These are phyloP conservation scores for Nicotiana undulata DNA, from an alignment of 257 asterid genomes.

Conservation along the genomic window DNA sequence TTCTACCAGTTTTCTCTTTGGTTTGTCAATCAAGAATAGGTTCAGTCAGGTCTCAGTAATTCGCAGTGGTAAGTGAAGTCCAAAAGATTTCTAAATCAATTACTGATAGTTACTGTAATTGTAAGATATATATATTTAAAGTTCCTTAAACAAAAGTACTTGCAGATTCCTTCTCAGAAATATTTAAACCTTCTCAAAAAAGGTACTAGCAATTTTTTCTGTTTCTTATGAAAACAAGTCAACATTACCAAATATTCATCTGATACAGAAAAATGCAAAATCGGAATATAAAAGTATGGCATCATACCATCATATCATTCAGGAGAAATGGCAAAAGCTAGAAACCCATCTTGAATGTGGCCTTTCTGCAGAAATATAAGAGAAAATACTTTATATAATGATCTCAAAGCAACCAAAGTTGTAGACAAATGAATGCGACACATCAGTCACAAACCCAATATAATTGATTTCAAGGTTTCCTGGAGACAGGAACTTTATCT, in stretches of 20 bases:
- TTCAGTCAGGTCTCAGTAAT: not conserved
- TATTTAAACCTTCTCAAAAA: not conserved
- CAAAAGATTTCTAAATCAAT: not conserved
- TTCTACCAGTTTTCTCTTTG: not conserved
- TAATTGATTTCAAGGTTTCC: not conserved
- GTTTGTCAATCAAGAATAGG: not conserved
- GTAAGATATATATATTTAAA: not conserved
- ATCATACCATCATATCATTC: conserved; percentile 32
- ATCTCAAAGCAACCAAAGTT: not conserved
- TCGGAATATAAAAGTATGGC: not conserved
- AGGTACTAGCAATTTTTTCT: not conserved
- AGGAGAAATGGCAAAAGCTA: conserved; percentile 14
- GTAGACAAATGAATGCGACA: not conserved
- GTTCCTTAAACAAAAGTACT: not conserved
- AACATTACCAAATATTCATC: not conserved
- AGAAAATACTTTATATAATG: not conserved
- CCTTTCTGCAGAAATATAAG: conserved; percentile 15
- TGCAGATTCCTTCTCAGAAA: not conserved
- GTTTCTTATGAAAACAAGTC: not conserved
- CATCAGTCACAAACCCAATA: not conserved
- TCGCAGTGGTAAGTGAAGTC: not conserved
- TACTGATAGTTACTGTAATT: not conserved
- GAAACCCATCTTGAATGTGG: conserved; percentile 15
- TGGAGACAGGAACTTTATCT: not conserved
- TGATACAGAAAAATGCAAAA: not conserved